Evolutionary conservation across 208 protist species (phyloP).

Genomic region (Leishmania major): DNA sequence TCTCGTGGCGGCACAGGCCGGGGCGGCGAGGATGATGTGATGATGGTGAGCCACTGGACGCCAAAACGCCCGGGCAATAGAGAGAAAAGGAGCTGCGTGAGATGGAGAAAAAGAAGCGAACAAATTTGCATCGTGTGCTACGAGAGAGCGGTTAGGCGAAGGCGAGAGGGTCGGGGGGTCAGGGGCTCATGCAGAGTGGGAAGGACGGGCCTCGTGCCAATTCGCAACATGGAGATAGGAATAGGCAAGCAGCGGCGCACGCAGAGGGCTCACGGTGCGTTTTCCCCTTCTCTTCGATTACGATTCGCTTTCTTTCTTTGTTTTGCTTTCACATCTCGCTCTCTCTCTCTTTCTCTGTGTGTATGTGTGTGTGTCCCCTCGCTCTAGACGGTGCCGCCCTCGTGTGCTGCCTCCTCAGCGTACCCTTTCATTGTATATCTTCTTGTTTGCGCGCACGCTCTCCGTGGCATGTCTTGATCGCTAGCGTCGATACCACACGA

Average conservation of each 20-base stretch:
- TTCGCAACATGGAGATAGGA: not conserved
- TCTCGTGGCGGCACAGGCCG: slow-evolving; percentile 43
- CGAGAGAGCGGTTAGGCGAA: not conserved
- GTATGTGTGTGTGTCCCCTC: not conserved
- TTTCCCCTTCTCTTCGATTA: slow-evolving; percentile 1
- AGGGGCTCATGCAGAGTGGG: not conserved
- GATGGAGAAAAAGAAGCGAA: not conserved
- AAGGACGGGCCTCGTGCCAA: not conserved
- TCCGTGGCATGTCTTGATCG: not conserved
- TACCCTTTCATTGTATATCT: not conserved
- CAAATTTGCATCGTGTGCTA: not conserved
- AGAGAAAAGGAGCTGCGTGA: not conserved
- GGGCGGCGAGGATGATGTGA: slow-evolving; percentile 34
- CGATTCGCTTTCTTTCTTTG: not conserved
- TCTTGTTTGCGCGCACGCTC: not conserved
- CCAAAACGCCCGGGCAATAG: not conserved
- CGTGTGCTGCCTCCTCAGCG: not conserved
- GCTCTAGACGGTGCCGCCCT: not conserved
- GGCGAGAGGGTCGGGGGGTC: not conserved
- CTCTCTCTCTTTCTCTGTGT: not conserved
- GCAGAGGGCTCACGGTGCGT: not conserved
- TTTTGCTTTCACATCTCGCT: not conserved
- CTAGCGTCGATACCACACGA: not conserved
- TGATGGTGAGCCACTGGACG: slow-evolving; percentile 17
- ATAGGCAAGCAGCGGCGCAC: not conserved